Evolutionary conservation across 2,329 filamentous ascomycete genomes (phyloP).

Genomic region (Catunica adiposa): DNA sequence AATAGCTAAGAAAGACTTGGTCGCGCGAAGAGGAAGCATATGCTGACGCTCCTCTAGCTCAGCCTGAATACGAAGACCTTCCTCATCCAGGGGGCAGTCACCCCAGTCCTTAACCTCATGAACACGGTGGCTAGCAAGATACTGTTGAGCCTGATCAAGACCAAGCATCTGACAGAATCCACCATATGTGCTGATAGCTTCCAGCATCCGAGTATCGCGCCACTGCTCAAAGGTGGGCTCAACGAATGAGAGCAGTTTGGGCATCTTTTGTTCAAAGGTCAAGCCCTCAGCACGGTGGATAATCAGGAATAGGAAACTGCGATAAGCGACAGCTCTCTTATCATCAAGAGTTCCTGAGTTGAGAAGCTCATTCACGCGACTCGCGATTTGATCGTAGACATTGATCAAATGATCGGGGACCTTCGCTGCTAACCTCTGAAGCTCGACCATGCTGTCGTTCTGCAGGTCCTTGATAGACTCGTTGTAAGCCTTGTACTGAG

Average conservation of each 20-base stretch:
- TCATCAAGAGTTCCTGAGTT: constrained; percentile 58
- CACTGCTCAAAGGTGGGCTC: constrained; percentile 69
- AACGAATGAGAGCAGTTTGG: constrained; percentile 60
- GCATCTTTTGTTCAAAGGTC: constrained; percentile 51
- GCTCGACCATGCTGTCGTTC: constrained; percentile 65
- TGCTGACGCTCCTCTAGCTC: constrained; percentile 63
- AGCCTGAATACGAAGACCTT: constrained; percentile 63
- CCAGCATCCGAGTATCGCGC: constrained; percentile 53
- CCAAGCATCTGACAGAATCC: constrained; percentile 68
- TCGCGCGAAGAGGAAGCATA: constrained; percentile 63
- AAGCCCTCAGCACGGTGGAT: constrained; percentile 70
- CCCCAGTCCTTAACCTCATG: constrained; percentile 74
- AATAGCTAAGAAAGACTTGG: constrained; percentile 81
- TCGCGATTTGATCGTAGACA: constrained; percentile 76
- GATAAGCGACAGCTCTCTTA: constrained; percentile 70
- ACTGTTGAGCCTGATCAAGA: constrained; percentile 64
- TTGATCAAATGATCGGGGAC: constrained; percentile 81
- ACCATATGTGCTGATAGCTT: constrained; percentile 54
- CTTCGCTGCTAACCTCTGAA: constrained; percentile 74
- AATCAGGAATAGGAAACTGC: constrained; percentile 85
- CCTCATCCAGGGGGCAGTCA: constrained; percentile 54
- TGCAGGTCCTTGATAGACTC: constrained; percentile 86
- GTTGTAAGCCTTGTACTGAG: constrained; percentile 56
- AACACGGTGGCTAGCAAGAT: constrained; percentile 56
- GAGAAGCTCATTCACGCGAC: constrained; percentile 66